These are phyloP conservation scores for Aspergillus sp. DNA, from an alignment of 2,329 filamentous ascomycete genomes.

Conservation along the genomic window DNA sequence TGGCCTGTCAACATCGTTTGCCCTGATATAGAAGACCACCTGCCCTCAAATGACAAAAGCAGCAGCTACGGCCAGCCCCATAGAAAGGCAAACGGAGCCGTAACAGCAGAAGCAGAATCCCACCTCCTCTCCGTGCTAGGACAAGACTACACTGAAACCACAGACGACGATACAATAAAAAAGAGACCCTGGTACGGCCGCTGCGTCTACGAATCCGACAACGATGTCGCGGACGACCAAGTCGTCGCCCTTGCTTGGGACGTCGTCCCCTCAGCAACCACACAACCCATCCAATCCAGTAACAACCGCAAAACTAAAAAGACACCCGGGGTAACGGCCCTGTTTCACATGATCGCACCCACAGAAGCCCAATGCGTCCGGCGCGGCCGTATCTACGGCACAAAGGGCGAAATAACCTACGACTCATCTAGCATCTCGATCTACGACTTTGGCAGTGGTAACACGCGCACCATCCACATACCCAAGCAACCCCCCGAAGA, in stretches of 20 bases:
- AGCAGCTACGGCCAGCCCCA: conserved; percentile 3
- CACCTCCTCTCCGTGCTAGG: conserved; percentile 50
- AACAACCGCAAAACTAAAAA: background rate
- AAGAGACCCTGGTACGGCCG: conserved; percentile 74
- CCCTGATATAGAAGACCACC: conserved; percentile 83
- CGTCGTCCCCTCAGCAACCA: background rate
- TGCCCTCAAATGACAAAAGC: conserved; percentile 26
- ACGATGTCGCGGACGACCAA: conserved; percentile 92
- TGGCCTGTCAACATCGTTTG: conserved; percentile 92
- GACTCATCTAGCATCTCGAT: conserved; percentile 76
- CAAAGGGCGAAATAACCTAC: conserved; percentile 79
- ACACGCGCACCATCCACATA: conserved; percentile 54
- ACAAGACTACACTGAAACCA: conserved; percentile 58
- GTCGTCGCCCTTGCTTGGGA: conserved; percentile 82
- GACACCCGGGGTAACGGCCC: conserved; percentile 72
- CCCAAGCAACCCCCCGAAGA: conserved; percentile 60
- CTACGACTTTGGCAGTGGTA: conserved; percentile 66
- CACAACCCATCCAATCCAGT: background rate
- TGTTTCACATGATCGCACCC: conserved; percentile 91
- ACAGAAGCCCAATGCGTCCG: conserved; percentile 85
- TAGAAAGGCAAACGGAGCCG: background rate
- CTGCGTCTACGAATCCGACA: conserved; percentile 93
- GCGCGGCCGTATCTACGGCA: conserved; percentile 82
- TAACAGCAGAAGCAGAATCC: conserved; percentile 44
- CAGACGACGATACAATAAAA: conserved; percentile 52